These are phyloP conservation scores for Trametes cinnabarina DNA, from an alignment of 768 basidiomycete genomes.

Conservation along the genomic window DNA sequence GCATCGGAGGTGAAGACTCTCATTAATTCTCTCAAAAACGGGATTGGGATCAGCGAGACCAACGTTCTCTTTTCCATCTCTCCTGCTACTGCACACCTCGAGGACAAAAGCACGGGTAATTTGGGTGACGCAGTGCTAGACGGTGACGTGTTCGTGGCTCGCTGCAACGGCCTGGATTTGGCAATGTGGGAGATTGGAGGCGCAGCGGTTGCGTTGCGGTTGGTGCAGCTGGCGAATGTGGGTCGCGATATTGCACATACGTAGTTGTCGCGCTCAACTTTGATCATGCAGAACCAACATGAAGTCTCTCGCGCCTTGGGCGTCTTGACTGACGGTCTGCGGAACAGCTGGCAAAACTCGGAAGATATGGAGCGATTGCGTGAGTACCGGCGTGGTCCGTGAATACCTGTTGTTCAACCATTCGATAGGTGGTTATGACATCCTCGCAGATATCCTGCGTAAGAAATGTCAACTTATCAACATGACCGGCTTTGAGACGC, in stretches of 20 bases:
- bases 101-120: slow-evolving; percentile 11
- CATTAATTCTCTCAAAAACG: slow-evolving; percentile 45
- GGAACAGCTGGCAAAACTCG: slow-evolving; percentile 88
- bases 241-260: slow-evolving; percentile 19
- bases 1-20: slow-evolving; percentile 30
- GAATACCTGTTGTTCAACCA: neutral
- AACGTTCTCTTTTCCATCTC: slow-evolving; percentile 40
- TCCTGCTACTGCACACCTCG: slow-evolving; percentile 27
- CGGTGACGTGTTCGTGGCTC: slow-evolving; percentile 62
- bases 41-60: slow-evolving; percentile 41
- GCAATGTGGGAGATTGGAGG: slow-evolving; percentile 85
- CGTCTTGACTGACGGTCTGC: slow-evolving; percentile 73
- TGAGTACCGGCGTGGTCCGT: slow-evolving; percentile 37
- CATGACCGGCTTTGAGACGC: slow-evolving; percentile 72
- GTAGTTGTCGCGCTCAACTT: neutral
- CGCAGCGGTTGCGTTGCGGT: slow-evolving; percentile 63
- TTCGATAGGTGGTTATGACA: slow-evolving; percentile 80
- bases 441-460: slow-evolving; percentile 71
- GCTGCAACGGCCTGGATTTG: slow-evolving; percentile 63
- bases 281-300: slow-evolving; percentile 55
- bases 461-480: slow-evolving; percentile 74
- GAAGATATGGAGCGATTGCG: slow-evolving; percentile 91
- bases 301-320: slow-evolving; percentile 73
- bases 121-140: slow-evolving; percentile 14
- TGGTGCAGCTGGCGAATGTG: slow-evolving; percentile 78